Conservation (phyloP, 2,329 filamentous ascomycete genomes). For the Macroventuria anomochaeta region DNA sequence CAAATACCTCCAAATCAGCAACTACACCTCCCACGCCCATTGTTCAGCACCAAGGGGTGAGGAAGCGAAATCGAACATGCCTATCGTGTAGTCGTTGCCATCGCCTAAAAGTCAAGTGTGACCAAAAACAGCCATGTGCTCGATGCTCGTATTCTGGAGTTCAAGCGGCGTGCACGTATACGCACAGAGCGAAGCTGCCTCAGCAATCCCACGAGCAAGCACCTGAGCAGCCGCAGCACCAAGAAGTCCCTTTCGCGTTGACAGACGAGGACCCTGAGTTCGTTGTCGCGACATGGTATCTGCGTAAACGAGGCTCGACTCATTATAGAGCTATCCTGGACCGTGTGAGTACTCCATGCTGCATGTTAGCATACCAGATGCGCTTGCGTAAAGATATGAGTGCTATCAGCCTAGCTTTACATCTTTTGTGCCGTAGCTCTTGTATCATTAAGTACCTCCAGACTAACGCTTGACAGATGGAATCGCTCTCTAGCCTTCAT, state of each 20-base stretch:
- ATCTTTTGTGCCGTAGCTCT: not conserved
- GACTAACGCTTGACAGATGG: conserved; percentile 15
- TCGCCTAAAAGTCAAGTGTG: conserved; percentile 33
- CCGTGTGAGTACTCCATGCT: conserved; percentile 10
- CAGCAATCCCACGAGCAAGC: not conserved
- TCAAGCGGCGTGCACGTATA: conserved; percentile 22
- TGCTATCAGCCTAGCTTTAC: no score
- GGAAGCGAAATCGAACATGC: conserved; percentile 24
- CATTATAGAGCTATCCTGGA: conserved; percentile 23
- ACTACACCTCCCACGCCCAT: not conserved
- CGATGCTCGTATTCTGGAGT: conserved; percentile 27
- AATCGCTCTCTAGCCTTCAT: conserved; percentile 18
- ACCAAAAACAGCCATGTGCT: conserved; percentile 24
- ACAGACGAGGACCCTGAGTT: conserved; percentile 24
- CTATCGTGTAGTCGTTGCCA: conserved; percentile 33
- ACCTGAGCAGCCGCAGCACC: not conserved
- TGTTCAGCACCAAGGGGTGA: conserved; percentile 1
- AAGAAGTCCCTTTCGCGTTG: conserved; percentile 7
- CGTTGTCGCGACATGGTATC: conserved; percentile 28
- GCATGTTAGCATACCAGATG: not conserved
- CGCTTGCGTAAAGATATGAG: no score
- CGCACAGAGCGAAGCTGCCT: conserved; percentile 13
- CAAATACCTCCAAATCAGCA: not conserved
- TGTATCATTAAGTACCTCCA: not conserved
- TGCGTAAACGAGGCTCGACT: conserved; percentile 24